These are phyloP conservation scores for Bonnemaisonia californica DNA, from an alignment of 31 red algal genomes.

Conservation along the genomic window DNA sequence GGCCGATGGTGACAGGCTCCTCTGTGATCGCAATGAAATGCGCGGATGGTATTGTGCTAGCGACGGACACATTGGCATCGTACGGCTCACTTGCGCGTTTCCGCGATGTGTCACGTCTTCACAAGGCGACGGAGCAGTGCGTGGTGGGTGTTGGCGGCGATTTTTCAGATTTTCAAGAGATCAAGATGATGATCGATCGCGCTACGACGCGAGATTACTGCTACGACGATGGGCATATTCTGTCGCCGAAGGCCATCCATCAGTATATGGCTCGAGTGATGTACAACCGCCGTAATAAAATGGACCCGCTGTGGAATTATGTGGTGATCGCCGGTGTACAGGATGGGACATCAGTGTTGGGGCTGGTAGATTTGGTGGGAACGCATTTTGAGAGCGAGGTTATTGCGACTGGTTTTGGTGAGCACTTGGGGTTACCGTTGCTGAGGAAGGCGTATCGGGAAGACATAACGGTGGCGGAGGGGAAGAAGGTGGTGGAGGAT, in stretches of 20 bases:
- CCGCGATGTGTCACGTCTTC: slow-evolving; percentile 66
- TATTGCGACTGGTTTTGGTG: slow-evolving; percentile 90
- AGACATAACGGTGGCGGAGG: slow-evolving; percentile 85
- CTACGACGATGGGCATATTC: slow-evolving; percentile 58
- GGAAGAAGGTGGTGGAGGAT: slow-evolving; percentile 56
- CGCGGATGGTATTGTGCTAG: slow-evolving; percentile 85
- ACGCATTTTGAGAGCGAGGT: slow-evolving; percentile 80
- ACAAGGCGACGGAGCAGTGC: slow-evolving; percentile 45
- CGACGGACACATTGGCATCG: slow-evolving; percentile 89
- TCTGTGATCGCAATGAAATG: slow-evolving; percentile 87
- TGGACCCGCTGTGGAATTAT: slow-evolving; percentile 94
- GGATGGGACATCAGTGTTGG: slow-evolving; percentile 46
- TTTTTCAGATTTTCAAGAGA: slow-evolving; percentile 84
- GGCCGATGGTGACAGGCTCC: slow-evolving; percentile 89
- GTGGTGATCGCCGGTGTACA: slow-evolving; percentile 80
- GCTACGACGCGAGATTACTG: slow-evolving; percentile 60
- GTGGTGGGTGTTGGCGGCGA: slow-evolving; percentile 90
- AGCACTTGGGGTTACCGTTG: slow-evolving; percentile 85
- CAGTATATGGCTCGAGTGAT: slow-evolving; percentile 81
- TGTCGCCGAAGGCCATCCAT: slow-evolving; percentile 68
- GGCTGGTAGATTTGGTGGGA: slow-evolving; percentile 81
- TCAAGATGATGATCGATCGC: slow-evolving; percentile 53
- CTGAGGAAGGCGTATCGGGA: slow-evolving; percentile 79
- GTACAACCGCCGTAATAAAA: slow-evolving; percentile 84
- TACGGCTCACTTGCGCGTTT: slow-evolving; percentile 94